Evolutionary conservation across 164 flowering plant genomes (phyloP).

Genomic region (Pachysandra terminalis): DNA sequence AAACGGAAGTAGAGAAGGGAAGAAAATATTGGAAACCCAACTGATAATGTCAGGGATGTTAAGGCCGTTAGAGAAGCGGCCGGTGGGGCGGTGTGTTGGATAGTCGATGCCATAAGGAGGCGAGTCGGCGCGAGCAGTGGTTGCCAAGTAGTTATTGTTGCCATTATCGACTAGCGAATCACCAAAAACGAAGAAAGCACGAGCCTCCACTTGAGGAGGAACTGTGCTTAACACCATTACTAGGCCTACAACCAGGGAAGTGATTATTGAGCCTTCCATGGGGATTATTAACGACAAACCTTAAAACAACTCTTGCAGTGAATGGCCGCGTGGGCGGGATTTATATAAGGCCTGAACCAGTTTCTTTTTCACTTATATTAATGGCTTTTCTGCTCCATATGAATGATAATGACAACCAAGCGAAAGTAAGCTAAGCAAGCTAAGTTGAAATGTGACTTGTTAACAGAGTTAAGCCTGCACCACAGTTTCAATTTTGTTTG

Average conservation of each 20-base stretch:
- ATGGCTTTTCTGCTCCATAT: not conserved
- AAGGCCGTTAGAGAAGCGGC: slow-evolving; percentile 84
- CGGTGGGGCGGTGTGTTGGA: slow-evolving; percentile 64
- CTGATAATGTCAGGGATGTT: slow-evolving; percentile 81
- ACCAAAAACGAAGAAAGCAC: slow-evolving; percentile 81
- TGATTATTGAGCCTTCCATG: slow-evolving; percentile 7
- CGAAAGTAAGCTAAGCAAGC: not conserved
- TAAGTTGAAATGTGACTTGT: not conserved
- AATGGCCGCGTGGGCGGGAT: not conserved
- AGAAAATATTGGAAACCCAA: slow-evolving; percentile 17
- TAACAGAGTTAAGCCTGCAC: not conserved
- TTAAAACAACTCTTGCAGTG: not conserved
- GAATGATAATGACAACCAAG: not conserved
- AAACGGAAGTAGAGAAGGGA: not conserved
- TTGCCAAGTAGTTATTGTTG: slow-evolving; percentile 76
- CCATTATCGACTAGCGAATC: slow-evolving; percentile 82
- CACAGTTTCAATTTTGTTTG: not conserved
- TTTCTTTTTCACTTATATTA: no score
- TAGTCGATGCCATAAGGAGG: slow-evolving; percentile 82
- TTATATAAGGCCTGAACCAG: not conserved
- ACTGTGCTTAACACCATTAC: not conserved
- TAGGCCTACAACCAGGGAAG: slow-evolving; percentile 6
- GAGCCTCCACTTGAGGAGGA: slow-evolving; percentile 21
- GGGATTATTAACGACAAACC: not conserved
- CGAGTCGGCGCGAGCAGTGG: slow-evolving; percentile 72